Evolutionary conservation across 148 eudicot genomes (phyloP).

Genomic region (Cornus kousa): DNA sequence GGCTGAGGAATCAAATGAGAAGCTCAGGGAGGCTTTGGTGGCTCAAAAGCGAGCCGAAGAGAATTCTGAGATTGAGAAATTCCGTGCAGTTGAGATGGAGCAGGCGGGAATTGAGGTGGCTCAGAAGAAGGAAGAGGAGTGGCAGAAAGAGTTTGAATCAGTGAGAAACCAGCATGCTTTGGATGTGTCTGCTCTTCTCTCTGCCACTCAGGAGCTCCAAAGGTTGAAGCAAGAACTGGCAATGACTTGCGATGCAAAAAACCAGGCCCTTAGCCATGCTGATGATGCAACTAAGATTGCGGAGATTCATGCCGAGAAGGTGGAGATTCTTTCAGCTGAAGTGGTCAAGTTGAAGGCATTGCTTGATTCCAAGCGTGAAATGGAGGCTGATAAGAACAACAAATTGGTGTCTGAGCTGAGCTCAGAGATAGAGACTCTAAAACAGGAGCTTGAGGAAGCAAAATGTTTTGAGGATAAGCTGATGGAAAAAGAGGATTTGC

Average conservation of each 20-base stretch:
- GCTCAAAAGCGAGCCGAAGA: conserved; percentile 89
- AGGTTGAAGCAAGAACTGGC: conserved; percentile 63
- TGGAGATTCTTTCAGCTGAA: conserved; percentile 64
- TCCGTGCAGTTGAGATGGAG: conserved; percentile 80
- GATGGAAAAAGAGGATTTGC: conserved; percentile 50
- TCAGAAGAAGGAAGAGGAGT: conserved; percentile 78
- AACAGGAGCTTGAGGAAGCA: conserved; percentile 49
- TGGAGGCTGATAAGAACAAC: conserved; percentile 40
- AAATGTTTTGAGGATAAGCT: conserved; percentile 47
- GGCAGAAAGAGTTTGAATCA: conserved; percentile 70
- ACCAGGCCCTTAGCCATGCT: conserved; percentile 77
- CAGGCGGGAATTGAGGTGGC: conserved; percentile 76
- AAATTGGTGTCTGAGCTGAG: conserved; percentile 48
- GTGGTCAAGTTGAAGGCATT: conserved; percentile 56
- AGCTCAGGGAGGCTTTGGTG: conserved; percentile 75
- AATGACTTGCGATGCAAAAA: conserved; percentile 56
- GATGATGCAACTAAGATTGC: conserved; percentile 88
- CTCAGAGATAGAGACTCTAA: conserved; percentile 43
- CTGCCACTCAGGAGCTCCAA: conserved; percentile 71
- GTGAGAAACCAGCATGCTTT: conserved; percentile 71
- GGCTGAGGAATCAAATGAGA: conserved; percentile 74
- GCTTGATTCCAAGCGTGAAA: conserved; percentile 56
- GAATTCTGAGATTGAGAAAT: conserved; percentile 80
- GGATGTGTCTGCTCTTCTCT: conserved; percentile 63
- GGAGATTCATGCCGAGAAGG: conserved; percentile 72